phyloP scores from a whole-genome alignment of 2,329 filamentous ascomycete genomes.

The Colletotrichum sp. region DNA sequence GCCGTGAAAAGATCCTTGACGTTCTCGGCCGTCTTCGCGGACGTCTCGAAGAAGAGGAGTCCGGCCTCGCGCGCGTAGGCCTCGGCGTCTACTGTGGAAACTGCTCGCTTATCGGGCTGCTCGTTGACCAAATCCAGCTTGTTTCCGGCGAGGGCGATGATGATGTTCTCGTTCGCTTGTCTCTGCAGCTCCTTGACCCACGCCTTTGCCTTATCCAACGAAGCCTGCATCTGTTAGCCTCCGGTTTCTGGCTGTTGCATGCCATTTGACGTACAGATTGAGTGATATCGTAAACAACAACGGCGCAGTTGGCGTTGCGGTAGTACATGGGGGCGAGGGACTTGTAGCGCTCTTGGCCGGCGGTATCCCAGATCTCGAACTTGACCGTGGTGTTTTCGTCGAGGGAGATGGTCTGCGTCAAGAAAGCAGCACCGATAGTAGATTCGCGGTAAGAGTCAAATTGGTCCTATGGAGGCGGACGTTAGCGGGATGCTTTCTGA shows the following conservation, averaged over 20 bases:
- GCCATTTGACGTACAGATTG: conserved; percentile 78
- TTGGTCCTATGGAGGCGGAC: conserved; percentile 74
- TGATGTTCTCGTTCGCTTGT: conserved; percentile 99
- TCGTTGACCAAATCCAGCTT: conserved; percentile 96
- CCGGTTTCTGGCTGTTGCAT: conserved; percentile 22
- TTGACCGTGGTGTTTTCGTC: conserved; percentile 99
- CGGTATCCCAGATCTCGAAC: conserved; percentile 99
- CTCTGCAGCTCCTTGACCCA: conserved; percentile 99
- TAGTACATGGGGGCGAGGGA: conserved; percentile 99
- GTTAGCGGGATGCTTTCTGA: neutral
- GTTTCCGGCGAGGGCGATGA: conserved; percentile 97
- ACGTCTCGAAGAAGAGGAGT: conserved; percentile 97
- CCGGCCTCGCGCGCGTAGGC: conserved; percentile 94
- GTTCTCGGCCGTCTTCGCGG: conserved; percentile 96
- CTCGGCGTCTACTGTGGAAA: conserved; percentile 87
- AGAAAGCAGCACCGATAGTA: conserved; percentile 96
- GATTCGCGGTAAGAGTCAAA: conserved; percentile 98
- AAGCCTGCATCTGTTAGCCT: conserved; percentile 65
- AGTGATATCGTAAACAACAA: conserved; percentile 99
- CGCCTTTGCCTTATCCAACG: conserved; percentile 97
- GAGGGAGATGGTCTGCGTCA: conserved; percentile 98
- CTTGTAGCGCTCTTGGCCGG: conserved; percentile 98
- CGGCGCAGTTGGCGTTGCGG: conserved; percentile 97
- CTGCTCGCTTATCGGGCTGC: conserved; percentile 94
- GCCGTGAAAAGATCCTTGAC: conserved; percentile 95